phyloP scores from a whole-genome alignment of 495 filamentous ascomycete species.

The Hypomontagnella monticulosa region DNA sequence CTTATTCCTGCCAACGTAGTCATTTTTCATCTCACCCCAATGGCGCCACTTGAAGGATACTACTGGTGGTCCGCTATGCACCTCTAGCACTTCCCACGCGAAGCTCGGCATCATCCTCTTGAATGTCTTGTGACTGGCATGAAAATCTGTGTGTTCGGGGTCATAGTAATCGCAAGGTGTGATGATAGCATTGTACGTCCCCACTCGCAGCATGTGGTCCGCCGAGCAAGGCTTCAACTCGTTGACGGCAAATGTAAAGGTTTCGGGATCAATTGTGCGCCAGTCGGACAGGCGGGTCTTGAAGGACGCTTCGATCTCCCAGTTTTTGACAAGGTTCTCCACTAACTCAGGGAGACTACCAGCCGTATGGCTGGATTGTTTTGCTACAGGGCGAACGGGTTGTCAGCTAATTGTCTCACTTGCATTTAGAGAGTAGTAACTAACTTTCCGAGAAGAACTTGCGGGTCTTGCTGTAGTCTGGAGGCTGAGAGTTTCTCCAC shows the following conservation, averaged over 20 bases:
- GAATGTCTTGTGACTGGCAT: conserved; percentile 3
- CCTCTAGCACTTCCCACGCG: conserved; percentile 2
- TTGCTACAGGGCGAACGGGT: not conserved
- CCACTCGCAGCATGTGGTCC: conserved; percentile 9
- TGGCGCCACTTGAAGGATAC: conserved; percentile 5
- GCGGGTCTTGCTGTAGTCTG: conserved; percentile 4
- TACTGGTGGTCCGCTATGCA: conserved; percentile 1
- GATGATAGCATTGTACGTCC: conserved; percentile 8
- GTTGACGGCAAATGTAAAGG: conserved; percentile 7
- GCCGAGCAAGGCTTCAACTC: conserved; percentile 3
- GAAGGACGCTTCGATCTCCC: conserved; percentile 12
- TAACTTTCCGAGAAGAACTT: conserved; percentile 4
- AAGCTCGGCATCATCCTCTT: conserved; percentile 9
- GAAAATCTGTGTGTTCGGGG: not conserved
- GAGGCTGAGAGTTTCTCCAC: conserved; percentile 7
- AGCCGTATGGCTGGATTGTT: conserved; percentile 4
- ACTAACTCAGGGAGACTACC: conserved; percentile 5
- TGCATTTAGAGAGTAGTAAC: not conserved
- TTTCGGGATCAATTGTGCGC: conserved; percentile 8
- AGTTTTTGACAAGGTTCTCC: conserved; percentile 7
- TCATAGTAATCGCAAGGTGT: conserved; percentile 5
- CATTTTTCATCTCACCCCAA: conserved; percentile 11
- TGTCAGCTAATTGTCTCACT: not conserved
- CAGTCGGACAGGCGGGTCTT: conserved; percentile 4
- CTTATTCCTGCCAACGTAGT: not conserved